Base-by-base conservation (phyloP, 1,284 basidiomycete genomes). In the Ustilago sp. region DNA sequence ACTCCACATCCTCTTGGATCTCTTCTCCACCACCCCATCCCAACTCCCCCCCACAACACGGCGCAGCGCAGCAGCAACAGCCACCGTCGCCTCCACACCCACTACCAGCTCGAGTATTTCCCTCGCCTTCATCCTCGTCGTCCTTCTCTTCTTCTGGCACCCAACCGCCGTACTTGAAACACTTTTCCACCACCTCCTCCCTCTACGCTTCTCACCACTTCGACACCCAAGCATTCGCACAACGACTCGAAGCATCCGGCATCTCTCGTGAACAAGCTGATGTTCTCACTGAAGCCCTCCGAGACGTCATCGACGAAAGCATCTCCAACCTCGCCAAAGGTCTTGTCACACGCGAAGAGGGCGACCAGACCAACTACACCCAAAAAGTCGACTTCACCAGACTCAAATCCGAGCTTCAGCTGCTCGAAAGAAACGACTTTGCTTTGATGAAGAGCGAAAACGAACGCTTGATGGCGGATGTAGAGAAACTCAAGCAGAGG, bases 371-470 rank as follows among this genome's bases (percentile, higher is more conserved):
- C 58, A 79, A 79, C 62, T 86, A 85, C 55, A 82, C 82, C 2
- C 84, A 85, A 54, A 86, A 86, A 59, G 95, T 99, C 70, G 96
- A 98, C 87, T 98, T 99, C 87, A 93, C 95, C 6, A 92, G 95
- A 85, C 91, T 97, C 79, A 98, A 98, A 88, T 96, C 94, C 17
- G 96, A 98, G 86, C 89, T 99, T 35, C 94, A 98, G 87, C 88
- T 99, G 50, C 93, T 94, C 89, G 95, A 98, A 88, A 95, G 96
- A 89, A 98, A 98, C 83, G 96, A 99, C 85, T 90, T 98, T 59
- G 92, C 94, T 31, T 91, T 95, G 89, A 92, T 99, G 88, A 97
- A 95, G 88, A 92, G 93, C 50, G 94, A 96, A 88, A 98, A 94
- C 83, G 96, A 98, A 86, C 90, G 96, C 23, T 89, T 99, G 19